phyloP scores from a whole-genome alignment of 768 basidiomycete species.

The Paxillus rubicundulus region DNA sequence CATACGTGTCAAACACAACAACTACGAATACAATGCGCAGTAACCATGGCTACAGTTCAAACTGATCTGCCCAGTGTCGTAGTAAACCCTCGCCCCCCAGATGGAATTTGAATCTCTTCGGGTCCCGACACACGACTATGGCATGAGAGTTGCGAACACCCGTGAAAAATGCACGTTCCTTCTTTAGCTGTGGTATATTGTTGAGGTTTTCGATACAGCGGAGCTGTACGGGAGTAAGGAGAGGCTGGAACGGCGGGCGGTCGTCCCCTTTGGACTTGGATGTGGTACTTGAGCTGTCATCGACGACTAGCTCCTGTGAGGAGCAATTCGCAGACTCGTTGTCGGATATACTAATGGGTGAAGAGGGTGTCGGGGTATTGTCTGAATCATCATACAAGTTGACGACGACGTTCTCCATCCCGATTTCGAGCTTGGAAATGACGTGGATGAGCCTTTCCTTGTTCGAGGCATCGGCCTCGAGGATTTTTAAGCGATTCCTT shows the following conservation, averaged over 20 bases:
- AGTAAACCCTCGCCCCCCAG: constrained; percentile 62
- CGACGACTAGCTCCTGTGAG: not conserved
- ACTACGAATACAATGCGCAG: not conserved
- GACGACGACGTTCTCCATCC: constrained; percentile 58
- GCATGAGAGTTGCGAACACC: constrained; percentile 65
- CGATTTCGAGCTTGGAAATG: constrained; percentile 55
- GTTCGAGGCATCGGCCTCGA: constrained; percentile 55
- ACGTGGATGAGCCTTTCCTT: constrained; percentile 54
- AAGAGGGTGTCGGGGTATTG: constrained; percentile 16
- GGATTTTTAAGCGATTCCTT: constrained; percentile 57
- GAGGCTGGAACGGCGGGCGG: constrained; percentile 35
- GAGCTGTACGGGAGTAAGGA: constrained; percentile 56
- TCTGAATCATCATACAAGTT: constrained; percentile 55
- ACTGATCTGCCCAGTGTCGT: constrained; percentile 68
- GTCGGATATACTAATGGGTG: constrained; percentile 1
- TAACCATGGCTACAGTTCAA: constrained; percentile 38
- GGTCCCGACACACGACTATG: constrained; percentile 67
- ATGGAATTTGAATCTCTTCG: constrained; percentile 57
- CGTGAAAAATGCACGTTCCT: constrained; percentile 65
- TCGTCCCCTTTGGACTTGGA: constrained; percentile 3
- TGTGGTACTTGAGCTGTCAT: not conserved
- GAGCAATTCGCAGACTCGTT: not conserved
- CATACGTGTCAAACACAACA: too few relatives aligned
- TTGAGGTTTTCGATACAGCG: constrained; percentile 61
- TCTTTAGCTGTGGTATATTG: constrained; percentile 62